Percentiles rank a stretch among this genome's conserved stretches.
Evolutionary conservation across 306 rosid genomes (phyloP).

Genomic region (Prosopis cineraria): DNA sequence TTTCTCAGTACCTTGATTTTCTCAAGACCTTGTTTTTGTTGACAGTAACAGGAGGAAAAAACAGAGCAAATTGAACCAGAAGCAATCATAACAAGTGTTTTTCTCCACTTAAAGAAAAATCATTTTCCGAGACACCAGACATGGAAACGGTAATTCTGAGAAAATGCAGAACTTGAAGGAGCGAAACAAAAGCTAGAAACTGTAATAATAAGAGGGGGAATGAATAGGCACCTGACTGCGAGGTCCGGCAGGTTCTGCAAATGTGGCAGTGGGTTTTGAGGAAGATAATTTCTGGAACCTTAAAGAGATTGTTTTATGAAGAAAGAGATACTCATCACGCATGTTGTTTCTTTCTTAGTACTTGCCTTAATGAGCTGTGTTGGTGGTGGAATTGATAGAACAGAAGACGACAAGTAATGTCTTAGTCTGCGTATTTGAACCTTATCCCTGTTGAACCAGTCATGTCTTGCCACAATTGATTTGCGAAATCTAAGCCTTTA

Average conservation of each 20-base stretch:
- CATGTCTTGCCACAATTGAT: slow-evolving; percentile 24
- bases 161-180: neutral
- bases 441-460: slow-evolving; percentile 47
- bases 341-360: neutral
- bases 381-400: slow-evolving; percentile 17
- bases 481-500: neutral
- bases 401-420: neutral
- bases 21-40: neutral
- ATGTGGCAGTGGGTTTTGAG: neutral
- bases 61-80: neutral
- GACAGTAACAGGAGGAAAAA: neutral
- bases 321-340: neutral
- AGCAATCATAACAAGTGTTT: neutral
- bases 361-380: slow-evolving; percentile 17
- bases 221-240: slow-evolving; percentile 21
- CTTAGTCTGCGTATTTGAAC: neutral
- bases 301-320: neutral
- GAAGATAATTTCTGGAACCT: neutral
- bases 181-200: neutral
- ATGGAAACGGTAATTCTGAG: neutral
- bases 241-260: neutral
- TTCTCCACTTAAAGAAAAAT: too few relatives aligned
- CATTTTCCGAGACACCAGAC: slow-evolving; percentile 5
- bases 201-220: neutral
- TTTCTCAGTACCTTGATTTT: too few relatives aligned